These are phyloP conservation scores for Neonothopanus nambi DNA, from an alignment of 1,284 basidiomycete genomes.

Conservation along the genomic window DNA sequence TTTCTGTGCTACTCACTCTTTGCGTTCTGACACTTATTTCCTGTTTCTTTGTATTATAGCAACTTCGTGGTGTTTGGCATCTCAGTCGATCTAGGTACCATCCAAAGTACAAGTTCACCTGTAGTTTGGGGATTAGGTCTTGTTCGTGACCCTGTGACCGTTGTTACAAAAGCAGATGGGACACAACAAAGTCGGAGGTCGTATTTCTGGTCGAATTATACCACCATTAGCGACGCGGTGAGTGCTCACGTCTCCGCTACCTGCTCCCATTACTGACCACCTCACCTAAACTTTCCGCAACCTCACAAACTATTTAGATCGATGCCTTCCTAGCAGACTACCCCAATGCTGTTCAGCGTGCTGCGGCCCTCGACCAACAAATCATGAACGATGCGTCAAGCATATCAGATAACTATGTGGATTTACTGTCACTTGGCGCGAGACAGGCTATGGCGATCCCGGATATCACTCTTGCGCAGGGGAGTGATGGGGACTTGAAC, in stretches of 20 bases:
- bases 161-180: conserved; percentile 28
- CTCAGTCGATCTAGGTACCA: conserved; percentile 29
- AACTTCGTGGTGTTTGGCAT: conserved; percentile 37
- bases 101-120: conserved; percentile 24
- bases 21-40: conserved; percentile 13
- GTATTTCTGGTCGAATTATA: conserved; percentile 33
- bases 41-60: conserved; percentile 14
- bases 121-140: conserved; percentile 43
- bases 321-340: conserved; percentile 3
- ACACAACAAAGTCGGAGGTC: conserved; percentile 27
- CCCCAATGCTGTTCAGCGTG: neutral
- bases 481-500: conserved; percentile 33
- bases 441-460: conserved; percentile 41
- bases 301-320: neutral
- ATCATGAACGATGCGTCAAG: conserved; percentile 1
- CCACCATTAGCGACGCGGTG: conserved; percentile 23
- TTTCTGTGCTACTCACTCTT: conserved; percentile 9
- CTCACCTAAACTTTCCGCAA: too few species aligned
- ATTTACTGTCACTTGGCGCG: conserved; percentile 38
- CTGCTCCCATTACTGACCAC: too few species aligned
- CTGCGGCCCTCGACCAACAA: conserved; percentile 1
- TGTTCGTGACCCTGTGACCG: conserved; percentile 40
- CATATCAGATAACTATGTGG: conserved; percentile 30
- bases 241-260: conserved; percentile 4
- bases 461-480: conserved; percentile 36